Conservation (phyloP, 768 basidiomycete genomes). For the Tylopilus subfusipes region DNA sequence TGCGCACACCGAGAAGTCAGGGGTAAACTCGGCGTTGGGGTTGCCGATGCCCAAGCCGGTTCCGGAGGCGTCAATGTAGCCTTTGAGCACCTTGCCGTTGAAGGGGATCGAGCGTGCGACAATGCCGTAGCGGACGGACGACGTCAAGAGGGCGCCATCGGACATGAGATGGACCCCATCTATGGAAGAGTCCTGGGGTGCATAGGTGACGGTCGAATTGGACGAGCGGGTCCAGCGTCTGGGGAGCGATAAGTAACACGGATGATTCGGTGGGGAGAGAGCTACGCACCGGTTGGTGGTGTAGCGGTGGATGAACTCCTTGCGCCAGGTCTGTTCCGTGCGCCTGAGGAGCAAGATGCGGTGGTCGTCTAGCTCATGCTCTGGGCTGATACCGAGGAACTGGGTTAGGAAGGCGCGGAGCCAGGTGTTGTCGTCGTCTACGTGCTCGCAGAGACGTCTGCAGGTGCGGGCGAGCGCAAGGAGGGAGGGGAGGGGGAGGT, state of each 20-base stretch:
- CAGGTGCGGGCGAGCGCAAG: slow-evolving; percentile 53
- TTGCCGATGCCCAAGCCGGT: slow-evolving; percentile 62
- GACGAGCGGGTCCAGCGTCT: slow-evolving; percentile 73
- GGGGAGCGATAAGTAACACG: slow-evolving; percentile 6
- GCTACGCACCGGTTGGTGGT: slow-evolving; percentile 48
- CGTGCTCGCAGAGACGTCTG: slow-evolving; percentile 53
- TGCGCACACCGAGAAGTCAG: slow-evolving; percentile 57
- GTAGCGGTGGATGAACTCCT: slow-evolving; percentile 62
- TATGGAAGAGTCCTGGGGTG: slow-evolving; percentile 58
- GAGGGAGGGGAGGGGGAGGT: slow-evolving; percentile 63
- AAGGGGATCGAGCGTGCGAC: slow-evolving; percentile 71
- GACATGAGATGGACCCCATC: slow-evolving; percentile 60
- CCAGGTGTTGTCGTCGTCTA: slow-evolving; percentile 81
- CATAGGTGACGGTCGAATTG: slow-evolving; percentile 56
- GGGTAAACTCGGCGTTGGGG: slow-evolving; percentile 71
- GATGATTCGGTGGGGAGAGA: background rate
- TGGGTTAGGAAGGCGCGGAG: slow-evolving; percentile 66
- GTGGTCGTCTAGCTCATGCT: slow-evolving; percentile 48
- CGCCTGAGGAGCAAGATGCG: slow-evolving; percentile 52
- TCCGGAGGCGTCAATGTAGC: slow-evolving; percentile 64
- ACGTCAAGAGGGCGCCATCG: slow-evolving; percentile 50
- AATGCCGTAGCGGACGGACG: slow-evolving; percentile 64
- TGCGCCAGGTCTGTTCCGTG: slow-evolving; percentile 60
- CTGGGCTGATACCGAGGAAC: slow-evolving; percentile 64
- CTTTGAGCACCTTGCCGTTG: slow-evolving; percentile 64